These are phyloP conservation scores for Penicillium steckii DNA, from an alignment of 495 filamentous ascomycete genomes.

Conservation along the genomic window DNA sequence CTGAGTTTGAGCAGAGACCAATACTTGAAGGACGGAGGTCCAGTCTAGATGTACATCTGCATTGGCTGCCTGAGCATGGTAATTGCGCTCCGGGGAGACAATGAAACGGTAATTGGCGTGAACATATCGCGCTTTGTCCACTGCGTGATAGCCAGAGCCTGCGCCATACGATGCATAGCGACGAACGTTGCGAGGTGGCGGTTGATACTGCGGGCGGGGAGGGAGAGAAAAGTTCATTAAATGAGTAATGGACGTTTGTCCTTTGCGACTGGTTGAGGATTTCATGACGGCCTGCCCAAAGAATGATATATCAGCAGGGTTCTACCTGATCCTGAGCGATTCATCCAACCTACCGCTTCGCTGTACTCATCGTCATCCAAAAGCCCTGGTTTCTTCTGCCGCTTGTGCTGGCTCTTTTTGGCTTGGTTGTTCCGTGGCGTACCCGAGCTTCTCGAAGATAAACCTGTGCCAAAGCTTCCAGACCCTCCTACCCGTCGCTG, in stretches of 20 bases:
- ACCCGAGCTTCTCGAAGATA: slow-evolving; percentile 50
- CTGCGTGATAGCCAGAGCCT: slow-evolving; percentile 87
- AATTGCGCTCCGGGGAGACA: slow-evolving; percentile 78
- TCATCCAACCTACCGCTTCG: slow-evolving; percentile 60
- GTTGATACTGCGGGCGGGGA: slow-evolving; percentile 66
- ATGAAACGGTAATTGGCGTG: slow-evolving; percentile 98
- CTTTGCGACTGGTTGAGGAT: slow-evolving; percentile 80
- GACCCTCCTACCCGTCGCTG: slow-evolving; percentile 63
- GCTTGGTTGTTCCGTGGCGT: slow-evolving; percentile 70
- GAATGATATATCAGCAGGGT: slow-evolving; percentile 19
- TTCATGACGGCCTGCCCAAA: slow-evolving; percentile 67
- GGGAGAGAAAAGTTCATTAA: slow-evolving; percentile 88
- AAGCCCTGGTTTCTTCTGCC: slow-evolving; percentile 52
- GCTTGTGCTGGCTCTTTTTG: slow-evolving; percentile 71
- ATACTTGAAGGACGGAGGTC: slow-evolving; percentile 84
- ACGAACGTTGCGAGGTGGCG: slow-evolving; percentile 55
- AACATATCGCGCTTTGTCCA: slow-evolving; percentile 92
- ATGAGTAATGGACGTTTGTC: slow-evolving; percentile 95
- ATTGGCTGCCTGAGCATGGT: slow-evolving; percentile 76
- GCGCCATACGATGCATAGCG: slow-evolving; percentile 79
- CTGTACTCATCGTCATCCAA: slow-evolving; percentile 80
- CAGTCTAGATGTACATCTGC: slow-evolving; percentile 91
- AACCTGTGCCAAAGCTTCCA: slow-evolving; percentile 61
- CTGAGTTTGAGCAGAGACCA: slow-evolving; percentile 88
- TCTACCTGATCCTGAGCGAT: slow-evolving; percentile 2